A percentile compares a stretch with the other conserved stretches of the same genome.
These are phyloP conservation scores for Xanthoparmelia taractica DNA, from an alignment of 495 filamentous ascomycete genomes.

Conservation along the genomic window DNA sequence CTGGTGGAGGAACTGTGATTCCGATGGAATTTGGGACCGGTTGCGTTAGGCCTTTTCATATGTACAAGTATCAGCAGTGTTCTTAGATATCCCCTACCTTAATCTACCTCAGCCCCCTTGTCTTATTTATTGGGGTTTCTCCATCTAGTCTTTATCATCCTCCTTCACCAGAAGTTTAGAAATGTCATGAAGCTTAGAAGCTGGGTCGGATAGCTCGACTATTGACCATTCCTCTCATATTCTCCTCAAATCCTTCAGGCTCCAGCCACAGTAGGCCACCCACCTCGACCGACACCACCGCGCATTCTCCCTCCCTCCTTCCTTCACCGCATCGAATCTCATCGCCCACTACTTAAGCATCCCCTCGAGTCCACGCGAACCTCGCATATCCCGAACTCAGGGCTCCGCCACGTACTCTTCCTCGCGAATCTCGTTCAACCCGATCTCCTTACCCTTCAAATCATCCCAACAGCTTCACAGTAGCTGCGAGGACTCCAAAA, in stretches of 20 bases:
- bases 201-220: no score
- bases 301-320: slow-evolving; percentile 38
- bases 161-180: no score
- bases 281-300: slow-evolving; percentile 30
- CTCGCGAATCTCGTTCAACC: slow-evolving; percentile 33
- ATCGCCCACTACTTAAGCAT: slow-evolving; percentile 32
- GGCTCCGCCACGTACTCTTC: slow-evolving; percentile 37
- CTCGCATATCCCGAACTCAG: slow-evolving; percentile 28
- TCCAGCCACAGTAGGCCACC: slow-evolving; percentile 34
- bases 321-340: slow-evolving; percentile 38
- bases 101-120: not conserved
- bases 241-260: slow-evolving; percentile 34
- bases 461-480: slow-evolving; percentile 34
- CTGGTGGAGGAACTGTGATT: not conserved
- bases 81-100: not conserved
- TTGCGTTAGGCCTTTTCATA: no score
- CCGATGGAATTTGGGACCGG: not conserved
- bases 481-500: slow-evolving; percentile 36
- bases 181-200: not conserved
- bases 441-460: slow-evolving; percentile 28
- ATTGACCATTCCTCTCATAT: slow-evolving; percentile 18
- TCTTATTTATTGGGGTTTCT: not conserved
- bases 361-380: slow-evolving; percentile 29
- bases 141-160: no score
- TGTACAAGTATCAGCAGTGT: not conserved